These are phyloP conservation scores for Mycena sp. DNA, from an alignment of 1,284 basidiomycete genomes.

Conservation along the genomic window DNA sequence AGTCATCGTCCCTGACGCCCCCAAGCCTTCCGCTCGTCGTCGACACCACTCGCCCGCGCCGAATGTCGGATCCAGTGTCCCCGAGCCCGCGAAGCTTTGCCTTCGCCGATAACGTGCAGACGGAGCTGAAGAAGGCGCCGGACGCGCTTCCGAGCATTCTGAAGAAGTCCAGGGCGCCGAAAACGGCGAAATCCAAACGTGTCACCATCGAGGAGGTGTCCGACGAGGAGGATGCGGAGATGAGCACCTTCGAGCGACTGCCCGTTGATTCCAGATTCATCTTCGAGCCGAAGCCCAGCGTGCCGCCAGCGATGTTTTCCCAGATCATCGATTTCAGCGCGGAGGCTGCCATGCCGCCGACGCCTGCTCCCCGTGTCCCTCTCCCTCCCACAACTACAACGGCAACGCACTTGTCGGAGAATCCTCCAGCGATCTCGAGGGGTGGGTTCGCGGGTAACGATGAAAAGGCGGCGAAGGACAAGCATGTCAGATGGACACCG, in stretches of 20 bases:
- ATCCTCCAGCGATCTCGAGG: constrained; percentile 14
- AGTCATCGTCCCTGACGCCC: constrained; percentile 30
- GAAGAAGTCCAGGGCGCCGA: constrained; percentile 19
- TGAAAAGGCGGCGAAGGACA: constrained; percentile 28
- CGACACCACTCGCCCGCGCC: constrained; percentile 20
- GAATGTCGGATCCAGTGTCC: constrained; percentile 41
- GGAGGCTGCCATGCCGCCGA: constrained; percentile 36
- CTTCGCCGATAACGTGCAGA: constrained; percentile 13
- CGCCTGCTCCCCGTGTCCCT: constrained; percentile 5
- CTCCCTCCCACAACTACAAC: constrained; percentile 22
- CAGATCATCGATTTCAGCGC: constrained; percentile 47
- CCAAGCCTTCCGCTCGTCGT: constrained; percentile 25
- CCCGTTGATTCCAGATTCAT: constrained; percentile 47
- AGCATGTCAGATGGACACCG: constrained; percentile 49
- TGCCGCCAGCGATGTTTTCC: constrained; percentile 46
- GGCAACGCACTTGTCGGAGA: constrained; percentile 33
- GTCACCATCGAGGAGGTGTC: constrained; percentile 59
- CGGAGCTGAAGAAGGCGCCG: neutral
- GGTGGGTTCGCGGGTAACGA: constrained; percentile 25
- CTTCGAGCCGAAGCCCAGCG: constrained; percentile 51
- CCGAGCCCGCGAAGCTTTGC: constrained; percentile 32
- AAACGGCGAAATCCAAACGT: constrained; percentile 33
- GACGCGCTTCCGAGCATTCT: constrained; percentile 1
- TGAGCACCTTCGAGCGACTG: constrained; percentile 37
- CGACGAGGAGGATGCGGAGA: constrained; percentile 50